These are phyloP conservation scores for Exophiala sp. DNA, from an alignment of 2,329 filamentous ascomycete species.

Conservation along the genomic window DNA sequence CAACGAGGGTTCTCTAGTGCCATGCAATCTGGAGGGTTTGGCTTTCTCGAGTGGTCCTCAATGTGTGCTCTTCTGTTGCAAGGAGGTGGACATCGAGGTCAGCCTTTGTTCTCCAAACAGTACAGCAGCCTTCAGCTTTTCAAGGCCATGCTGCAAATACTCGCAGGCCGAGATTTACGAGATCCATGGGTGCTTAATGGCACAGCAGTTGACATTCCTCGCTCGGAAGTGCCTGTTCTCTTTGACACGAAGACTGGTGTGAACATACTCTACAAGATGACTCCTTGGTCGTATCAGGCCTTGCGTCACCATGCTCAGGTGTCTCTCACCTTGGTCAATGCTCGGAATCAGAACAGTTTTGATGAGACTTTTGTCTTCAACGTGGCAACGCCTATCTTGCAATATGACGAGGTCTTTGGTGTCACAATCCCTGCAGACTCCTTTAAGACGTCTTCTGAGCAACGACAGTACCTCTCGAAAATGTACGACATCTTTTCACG, in stretches of 20 bases:
- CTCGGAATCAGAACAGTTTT: slow-evolving; percentile 74
- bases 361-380: slow-evolving; percentile 74
- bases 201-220: slow-evolving; percentile 35
- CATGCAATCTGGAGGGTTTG: slow-evolving; percentile 77
- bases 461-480: slow-evolving; percentile 37
- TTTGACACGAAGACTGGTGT: slow-evolving; percentile 72
- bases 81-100: slow-evolving; percentile 68
- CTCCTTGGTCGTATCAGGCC: slow-evolving; percentile 71
- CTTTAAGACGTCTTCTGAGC: slow-evolving; percentile 7
- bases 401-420: slow-evolving; percentile 53
- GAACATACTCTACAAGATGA: slow-evolving; percentile 91
- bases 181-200: slow-evolving; percentile 57
- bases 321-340: slow-evolving; percentile 71
- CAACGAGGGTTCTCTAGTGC: slow-evolving; percentile 76
- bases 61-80: slow-evolving; percentile 76
- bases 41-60: slow-evolving; percentile 86
- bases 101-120: slow-evolving; percentile 69
- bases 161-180: slow-evolving; percentile 71
- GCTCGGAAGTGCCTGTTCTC: slow-evolving; percentile 61
- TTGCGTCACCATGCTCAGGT: slow-evolving; percentile 71
- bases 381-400: slow-evolving; percentile 49
- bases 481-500: slow-evolving; percentile 63
- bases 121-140: slow-evolving; percentile 92
- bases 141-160: slow-evolving; percentile 86
- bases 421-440: slow-evolving; percentile 26